Conservation (phyloP, 208 protist genomes). For the Tetramitus jugosus region DNA sequence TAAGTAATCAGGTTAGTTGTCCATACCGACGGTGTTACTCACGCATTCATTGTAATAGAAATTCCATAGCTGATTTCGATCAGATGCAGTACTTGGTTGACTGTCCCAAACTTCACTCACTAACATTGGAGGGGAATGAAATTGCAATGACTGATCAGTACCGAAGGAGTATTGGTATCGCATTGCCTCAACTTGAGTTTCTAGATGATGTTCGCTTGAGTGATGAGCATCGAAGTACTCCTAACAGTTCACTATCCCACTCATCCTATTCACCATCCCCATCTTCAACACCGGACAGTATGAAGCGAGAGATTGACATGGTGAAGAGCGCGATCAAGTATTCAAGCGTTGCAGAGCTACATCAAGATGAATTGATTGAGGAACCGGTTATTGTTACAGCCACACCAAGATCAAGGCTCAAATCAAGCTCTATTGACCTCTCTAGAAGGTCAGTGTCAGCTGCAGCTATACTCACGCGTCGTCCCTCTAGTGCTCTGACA, state of each 20-base stretch:
- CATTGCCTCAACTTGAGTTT: neutral
- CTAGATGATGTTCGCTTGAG: neutral
- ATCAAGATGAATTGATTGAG: constrained; percentile 7
- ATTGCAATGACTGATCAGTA: neutral
- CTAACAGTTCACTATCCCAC: no score
- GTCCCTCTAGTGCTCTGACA: neutral
- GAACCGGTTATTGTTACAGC: neutral
- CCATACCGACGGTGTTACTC: neutral
- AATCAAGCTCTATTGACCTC: neutral
- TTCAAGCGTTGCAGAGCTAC: neutral
- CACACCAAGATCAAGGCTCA: neutral
- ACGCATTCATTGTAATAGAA: neutral
- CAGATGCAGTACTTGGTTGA: neutral
- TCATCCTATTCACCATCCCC: no score
- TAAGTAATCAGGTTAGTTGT: neutral
- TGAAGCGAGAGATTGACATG: constrained; percentile 7
- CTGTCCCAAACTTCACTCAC: neutral
- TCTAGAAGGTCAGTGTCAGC: neutral
- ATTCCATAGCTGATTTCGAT: neutral
- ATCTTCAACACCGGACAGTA: neutral
- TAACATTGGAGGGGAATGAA: neutral
- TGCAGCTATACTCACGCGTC: neutral
- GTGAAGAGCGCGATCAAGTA: neutral
- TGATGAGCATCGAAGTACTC: no score
- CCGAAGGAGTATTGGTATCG: neutral